These are phyloP conservation scores for Annulohypoxylon moriforme DNA, from an alignment of 495 filamentous ascomycete genomes.

Conservation along the genomic window DNA sequence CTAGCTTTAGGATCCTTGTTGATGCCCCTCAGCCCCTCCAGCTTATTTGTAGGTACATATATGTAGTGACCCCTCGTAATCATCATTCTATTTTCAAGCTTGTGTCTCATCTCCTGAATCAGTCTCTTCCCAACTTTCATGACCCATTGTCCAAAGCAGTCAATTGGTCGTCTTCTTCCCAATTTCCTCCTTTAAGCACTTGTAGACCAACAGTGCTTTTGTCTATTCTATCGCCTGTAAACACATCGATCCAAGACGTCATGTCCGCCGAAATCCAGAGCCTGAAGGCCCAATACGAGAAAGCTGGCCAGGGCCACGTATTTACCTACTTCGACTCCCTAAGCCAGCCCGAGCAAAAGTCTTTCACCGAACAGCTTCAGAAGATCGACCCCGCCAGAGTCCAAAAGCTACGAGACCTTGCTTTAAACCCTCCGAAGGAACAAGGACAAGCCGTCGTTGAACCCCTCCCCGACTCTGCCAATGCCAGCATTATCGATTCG, in stretches of 20 bases:
- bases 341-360: slow-evolving; percentile 73
- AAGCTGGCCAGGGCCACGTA: slow-evolving; percentile 87
- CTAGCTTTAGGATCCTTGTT: slow-evolving; percentile 26
- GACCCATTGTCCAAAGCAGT: background rate
- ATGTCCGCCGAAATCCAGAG: slow-evolving; percentile 73
- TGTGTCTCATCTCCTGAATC: slow-evolving; percentile 7
- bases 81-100: slow-evolving; percentile 23
- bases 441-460: slow-evolving; percentile 72
- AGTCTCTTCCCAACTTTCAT: slow-evolving; percentile 2
- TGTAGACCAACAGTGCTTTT: too few species aligned
- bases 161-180: background rate
- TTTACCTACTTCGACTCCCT: slow-evolving; percentile 91
- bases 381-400: slow-evolving; percentile 83
- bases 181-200: background rate
- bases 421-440: slow-evolving; percentile 78
- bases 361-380: slow-evolving; percentile 82
- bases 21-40: slow-evolving; percentile 35
- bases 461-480: slow-evolving; percentile 88
- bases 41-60: slow-evolving; percentile 21
- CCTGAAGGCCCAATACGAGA: slow-evolving; percentile 80
- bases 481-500: slow-evolving; percentile 92
- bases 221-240: background rate
- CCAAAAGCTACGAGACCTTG: slow-evolving; percentile 84
- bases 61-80: slow-evolving; percentile 8
- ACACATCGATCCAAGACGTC: background rate